Percentiles rank a stretch among this genome's conserved stretches.
These are phyloP conservation scores for Capsicum chinense DNA, from an alignment of 257 asterid genomes.

Conservation along the genomic window DNA sequence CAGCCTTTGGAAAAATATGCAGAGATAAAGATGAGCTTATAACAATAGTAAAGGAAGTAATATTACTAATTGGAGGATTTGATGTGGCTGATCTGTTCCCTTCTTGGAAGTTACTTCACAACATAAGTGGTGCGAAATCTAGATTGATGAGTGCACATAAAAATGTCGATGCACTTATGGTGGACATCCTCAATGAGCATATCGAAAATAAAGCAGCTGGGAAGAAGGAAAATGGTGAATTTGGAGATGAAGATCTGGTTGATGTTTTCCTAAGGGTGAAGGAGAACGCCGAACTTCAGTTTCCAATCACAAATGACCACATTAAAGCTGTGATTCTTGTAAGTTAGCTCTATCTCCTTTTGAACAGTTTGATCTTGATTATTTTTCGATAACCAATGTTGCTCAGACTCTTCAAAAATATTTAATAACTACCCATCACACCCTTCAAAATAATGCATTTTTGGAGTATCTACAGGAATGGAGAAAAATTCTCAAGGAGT, in stretches of 20 bases:
- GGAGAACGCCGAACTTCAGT: not conserved
- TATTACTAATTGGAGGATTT: not conserved
- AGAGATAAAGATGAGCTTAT: not conserved
- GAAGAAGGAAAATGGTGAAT: not conserved
- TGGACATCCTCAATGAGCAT: not conserved
- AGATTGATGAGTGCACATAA: not conserved
- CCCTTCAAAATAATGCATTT: too few species aligned
- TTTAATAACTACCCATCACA: too few species aligned
- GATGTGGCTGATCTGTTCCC: not conserved
- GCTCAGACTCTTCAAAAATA: too few species aligned
- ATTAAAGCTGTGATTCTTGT: not conserved
- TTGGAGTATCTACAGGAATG: too few species aligned
- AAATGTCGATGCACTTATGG: not conserved
- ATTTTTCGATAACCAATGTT: too few species aligned
- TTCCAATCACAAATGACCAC: not conserved
- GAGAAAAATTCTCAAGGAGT: too few species aligned
- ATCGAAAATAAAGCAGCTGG: not conserved
- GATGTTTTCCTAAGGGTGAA: not conserved
- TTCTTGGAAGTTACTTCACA: not conserved
- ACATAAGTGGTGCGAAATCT: not conserved
- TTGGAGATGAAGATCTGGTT: not conserved
- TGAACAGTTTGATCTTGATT: too few species aligned
- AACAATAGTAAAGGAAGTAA: not conserved
- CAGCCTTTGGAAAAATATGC: not conserved
- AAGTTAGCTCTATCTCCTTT: not conserved